Evolutionary conservation across 2,329 filamentous ascomycete species (phyloP).

Genomic region (Talaromyces amestolkiae): DNA sequence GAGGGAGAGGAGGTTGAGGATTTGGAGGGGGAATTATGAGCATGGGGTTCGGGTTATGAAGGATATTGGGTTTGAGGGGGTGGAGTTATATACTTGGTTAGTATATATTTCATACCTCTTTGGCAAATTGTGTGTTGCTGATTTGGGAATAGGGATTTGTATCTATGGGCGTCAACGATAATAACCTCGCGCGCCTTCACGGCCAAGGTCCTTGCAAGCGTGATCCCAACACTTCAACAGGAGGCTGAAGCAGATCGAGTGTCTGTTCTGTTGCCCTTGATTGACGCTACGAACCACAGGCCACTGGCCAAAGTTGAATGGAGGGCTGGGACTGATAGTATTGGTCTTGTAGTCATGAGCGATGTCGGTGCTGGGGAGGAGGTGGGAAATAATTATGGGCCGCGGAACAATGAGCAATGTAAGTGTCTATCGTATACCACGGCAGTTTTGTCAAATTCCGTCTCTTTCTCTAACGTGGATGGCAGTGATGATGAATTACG

Average conservation of each 20-base stretch:
- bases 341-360: slow-evolving; percentile 45
- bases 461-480: background rate
- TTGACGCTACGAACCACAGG: slow-evolving; percentile 71
- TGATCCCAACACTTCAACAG: slow-evolving; percentile 38
- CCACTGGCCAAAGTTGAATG: slow-evolving; percentile 60
- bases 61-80: slow-evolving; percentile 31
- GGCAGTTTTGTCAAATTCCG: background rate
- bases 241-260: slow-evolving; percentile 54
- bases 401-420: slow-evolving; percentile 71
- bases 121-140: background rate
- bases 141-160: slow-evolving; percentile 38
- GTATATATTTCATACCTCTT: slow-evolving; percentile 6
- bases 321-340: slow-evolving; percentile 46
- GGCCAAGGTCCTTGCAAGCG: slow-evolving; percentile 41
- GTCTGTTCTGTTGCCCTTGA: slow-evolving; percentile 66
- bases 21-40: slow-evolving; percentile 41
- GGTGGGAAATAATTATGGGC: slow-evolving; percentile 69
- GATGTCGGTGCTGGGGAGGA: slow-evolving; percentile 53
- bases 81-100: slow-evolving; percentile 41
- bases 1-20: slow-evolving; percentile 32
- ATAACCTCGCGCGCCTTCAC: slow-evolving; percentile 47
- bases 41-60: slow-evolving; percentile 31
- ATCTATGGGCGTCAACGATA: slow-evolving; percentile 47
- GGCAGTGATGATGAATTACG: slow-evolving; percentile 47
- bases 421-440: slow-evolving; percentile 14